Evolutionary conservation across 805 yeast species (phyloP).

Genomic region (Suhomyces prunicola): DNA sequence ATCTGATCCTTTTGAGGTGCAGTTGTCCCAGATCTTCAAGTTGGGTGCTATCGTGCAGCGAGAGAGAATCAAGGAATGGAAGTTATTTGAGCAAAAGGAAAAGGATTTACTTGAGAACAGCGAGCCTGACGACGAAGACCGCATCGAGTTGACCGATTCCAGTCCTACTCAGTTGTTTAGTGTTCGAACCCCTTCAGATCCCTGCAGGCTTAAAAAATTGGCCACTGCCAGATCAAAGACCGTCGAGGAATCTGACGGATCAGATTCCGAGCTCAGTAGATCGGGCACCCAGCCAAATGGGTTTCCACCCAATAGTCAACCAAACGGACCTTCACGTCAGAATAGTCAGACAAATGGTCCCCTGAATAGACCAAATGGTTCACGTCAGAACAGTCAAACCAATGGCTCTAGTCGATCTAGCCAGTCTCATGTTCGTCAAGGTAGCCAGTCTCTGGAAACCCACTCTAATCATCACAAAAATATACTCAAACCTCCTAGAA

Average conservation of each 20-base stretch:
- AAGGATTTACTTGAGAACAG: slow-evolving; percentile 12
- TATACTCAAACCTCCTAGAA: not conserved
- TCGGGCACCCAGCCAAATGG: not conserved
- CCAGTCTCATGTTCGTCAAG: not conserved
- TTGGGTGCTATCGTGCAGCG: slow-evolving; percentile 67
- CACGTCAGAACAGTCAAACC: not conserved
- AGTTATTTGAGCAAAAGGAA: slow-evolving; percentile 33
- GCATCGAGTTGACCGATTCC: slow-evolving; percentile 5
- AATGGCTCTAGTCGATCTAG: not conserved
- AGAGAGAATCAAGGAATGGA: slow-evolving; percentile 50
- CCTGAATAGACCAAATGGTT: too few relatives aligned
- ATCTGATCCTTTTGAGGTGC: slow-evolving; percentile 87
- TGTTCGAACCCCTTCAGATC: not conserved
- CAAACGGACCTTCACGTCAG: not conserved
- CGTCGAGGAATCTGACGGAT: not conserved
- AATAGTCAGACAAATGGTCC: not conserved
- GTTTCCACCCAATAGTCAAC: not conserved
- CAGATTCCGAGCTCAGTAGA: not conserved
- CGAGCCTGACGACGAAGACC: slow-evolving; percentile 10
- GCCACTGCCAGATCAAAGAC: not conserved
- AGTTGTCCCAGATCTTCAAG: slow-evolving; percentile 61
- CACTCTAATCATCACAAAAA: not conserved
- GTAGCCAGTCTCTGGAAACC: not conserved
- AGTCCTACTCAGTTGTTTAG: not conserved
- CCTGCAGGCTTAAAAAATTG: not conserved